Percentiles rank a stretch among this genome's conserved stretches.
Evolutionary conservation across 148 eudicot species (phyloP).

Genomic region (Cornus florida): DNA sequence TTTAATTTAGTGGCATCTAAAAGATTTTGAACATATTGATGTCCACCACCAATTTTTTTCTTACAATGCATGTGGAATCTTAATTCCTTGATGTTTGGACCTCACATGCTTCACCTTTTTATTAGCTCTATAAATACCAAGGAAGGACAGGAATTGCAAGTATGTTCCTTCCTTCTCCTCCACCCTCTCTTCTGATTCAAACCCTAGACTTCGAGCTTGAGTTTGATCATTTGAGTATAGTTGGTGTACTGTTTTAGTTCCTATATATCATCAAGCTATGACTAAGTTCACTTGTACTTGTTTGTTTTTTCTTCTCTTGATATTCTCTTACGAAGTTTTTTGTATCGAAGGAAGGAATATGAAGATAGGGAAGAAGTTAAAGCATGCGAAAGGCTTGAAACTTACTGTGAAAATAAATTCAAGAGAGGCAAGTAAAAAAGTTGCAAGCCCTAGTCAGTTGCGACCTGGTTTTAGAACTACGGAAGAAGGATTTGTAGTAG

Average conservation of each 20-base stretch:
- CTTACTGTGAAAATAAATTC: neutral
- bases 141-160: neutral
- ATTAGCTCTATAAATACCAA: neutral
- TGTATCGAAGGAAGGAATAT: slow-evolving; percentile 13
- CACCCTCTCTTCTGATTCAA: neutral
- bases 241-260: too few species aligned
- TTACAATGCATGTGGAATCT: neutral
- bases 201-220: neutral
- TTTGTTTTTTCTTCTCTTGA: slow-evolving; percentile 1
- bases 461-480: neutral
- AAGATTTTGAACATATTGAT: neutral
- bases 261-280: neutral
- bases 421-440: neutral
- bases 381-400: neutral
- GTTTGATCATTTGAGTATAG: neutral
- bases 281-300: slow-evolving; percentile 3
- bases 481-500: slow-evolving; percentile 16
- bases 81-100: neutral
- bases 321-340: neutral
- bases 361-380: neutral
- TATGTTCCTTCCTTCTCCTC: neutral
- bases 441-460: slow-evolving; percentile 9
- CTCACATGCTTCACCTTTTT: neutral
- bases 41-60: neutral
- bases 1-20: neutral